Evolutionary conservation across 2,329 filamentous ascomycete genomes (phyloP).

Genomic region (Xylaria sp.): DNA sequence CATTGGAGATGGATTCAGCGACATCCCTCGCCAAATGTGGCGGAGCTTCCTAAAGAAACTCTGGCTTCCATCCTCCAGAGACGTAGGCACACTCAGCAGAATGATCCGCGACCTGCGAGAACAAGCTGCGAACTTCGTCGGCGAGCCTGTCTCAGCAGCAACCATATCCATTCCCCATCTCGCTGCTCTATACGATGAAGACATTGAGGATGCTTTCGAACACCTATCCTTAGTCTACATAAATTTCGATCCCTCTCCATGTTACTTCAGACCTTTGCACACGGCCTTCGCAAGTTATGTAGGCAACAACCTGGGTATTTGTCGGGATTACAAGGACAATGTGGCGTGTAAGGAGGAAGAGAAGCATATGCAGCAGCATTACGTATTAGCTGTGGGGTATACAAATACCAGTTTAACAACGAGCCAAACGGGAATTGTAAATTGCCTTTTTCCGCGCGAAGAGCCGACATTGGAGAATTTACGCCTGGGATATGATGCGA

Average conservation of each 20-base stretch:
- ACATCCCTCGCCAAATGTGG: conserved; percentile 20
- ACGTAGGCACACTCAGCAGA: conserved; percentile 34
- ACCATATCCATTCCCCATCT: conserved; percentile 35
- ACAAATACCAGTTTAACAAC: conserved; percentile 30
- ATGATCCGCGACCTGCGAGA: conserved; percentile 35
- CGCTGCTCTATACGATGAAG: conserved; percentile 32
- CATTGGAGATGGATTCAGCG: conserved; percentile 18
- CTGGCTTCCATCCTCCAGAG: conserved; percentile 26
- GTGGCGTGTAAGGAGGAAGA: conserved; percentile 27
- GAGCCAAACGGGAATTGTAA: conserved; percentile 21
- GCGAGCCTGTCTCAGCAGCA: conserved; percentile 33
- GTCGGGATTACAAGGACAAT: conserved; percentile 28
- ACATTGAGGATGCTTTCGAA: conserved; percentile 34
- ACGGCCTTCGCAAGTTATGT: conserved; percentile 26
- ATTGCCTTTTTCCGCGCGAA: background rate
- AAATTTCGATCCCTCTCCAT: conserved; percentile 13
- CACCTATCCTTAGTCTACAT: conserved; percentile 24
- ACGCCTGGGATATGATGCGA: conserved; percentile 16
- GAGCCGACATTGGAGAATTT: conserved; percentile 13
- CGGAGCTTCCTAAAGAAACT: conserved; percentile 26
- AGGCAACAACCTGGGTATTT: conserved; percentile 35
- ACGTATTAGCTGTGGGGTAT: conserved; percentile 28
- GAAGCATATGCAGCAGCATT: conserved; percentile 10
- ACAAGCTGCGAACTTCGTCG: conserved; percentile 20
- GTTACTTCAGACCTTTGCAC: conserved; percentile 9